Percentiles rank a stretch among this genome's conserved stretches.
These are phyloP conservation scores for Trametes cingulata DNA, from an alignment of 768 basidiomycete species.

Conservation along the genomic window DNA sequence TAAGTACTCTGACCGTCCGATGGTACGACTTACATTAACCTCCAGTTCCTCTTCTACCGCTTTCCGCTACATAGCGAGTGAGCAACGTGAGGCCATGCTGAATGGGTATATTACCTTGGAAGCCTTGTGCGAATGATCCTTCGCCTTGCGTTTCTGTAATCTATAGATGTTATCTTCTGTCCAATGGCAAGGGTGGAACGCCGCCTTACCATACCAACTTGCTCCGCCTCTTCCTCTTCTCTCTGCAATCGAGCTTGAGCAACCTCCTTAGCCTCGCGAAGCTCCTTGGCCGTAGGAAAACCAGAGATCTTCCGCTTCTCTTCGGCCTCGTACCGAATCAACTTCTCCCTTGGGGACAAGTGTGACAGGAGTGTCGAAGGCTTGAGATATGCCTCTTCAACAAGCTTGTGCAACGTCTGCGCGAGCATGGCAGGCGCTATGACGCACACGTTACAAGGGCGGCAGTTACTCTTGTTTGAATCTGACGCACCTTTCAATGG, in stretches of 20 bases:
- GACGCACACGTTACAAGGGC: constrained; percentile 27
- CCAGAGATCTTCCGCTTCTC: constrained; percentile 72
- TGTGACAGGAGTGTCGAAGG: constrained; percentile 79
- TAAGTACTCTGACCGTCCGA: no score
- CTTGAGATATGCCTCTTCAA: constrained; percentile 73
- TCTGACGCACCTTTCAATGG: constrained; percentile 31
- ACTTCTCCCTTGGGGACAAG: constrained; percentile 76
- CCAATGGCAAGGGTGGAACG: no score
- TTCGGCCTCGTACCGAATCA: constrained; percentile 78
- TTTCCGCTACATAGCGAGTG: constrained; percentile 37
- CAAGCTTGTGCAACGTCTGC: constrained; percentile 67
- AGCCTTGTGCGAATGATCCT: constrained; percentile 48
- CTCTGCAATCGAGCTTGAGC: constrained; percentile 63
- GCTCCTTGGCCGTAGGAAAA: constrained; percentile 79
- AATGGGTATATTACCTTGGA: constrained; percentile 49
- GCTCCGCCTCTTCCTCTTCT: constrained; percentile 75
- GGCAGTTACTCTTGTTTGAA: neutral
- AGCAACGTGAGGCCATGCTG: constrained; percentile 18
- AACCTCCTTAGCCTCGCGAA: constrained; percentile 68
- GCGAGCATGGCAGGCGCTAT: constrained; percentile 47
- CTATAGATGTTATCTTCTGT: constrained; percentile 11
- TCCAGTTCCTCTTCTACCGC: constrained; percentile 50
- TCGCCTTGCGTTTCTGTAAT: constrained; percentile 62
- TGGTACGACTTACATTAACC: constrained; percentile 60
- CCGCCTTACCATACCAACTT: constrained; percentile 64